Conservation (phyloP, 176 grass and related monocot genomes). For the Pontederia paniculata region DNA sequence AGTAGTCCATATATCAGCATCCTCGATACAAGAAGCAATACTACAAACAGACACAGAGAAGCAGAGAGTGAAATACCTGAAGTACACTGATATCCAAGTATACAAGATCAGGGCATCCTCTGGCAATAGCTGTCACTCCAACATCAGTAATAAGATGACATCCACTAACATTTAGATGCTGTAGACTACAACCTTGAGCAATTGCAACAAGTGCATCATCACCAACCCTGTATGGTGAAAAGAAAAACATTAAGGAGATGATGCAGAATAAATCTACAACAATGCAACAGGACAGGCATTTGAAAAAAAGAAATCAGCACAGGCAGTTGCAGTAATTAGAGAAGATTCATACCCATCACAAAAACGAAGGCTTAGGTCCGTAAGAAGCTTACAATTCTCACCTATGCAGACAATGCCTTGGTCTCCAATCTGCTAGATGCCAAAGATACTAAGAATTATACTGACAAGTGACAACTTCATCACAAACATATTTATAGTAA, state of each 20-base stretch:
- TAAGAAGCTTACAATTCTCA: conserved; percentile 65
- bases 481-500: not conserved
- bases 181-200: conserved; percentile 53
- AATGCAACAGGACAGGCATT: not conserved
- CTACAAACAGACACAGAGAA: not conserved
- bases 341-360: conserved; percentile 52
- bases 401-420: conserved; percentile 56
- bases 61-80: conserved; percentile 31
- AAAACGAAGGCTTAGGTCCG: conserved; percentile 58
- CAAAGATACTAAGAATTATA: conserved; percentile 17
- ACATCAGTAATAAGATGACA: conserved; percentile 61
- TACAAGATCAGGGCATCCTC: conserved; percentile 64
- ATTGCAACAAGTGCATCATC: conserved; percentile 63
- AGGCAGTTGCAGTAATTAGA: not conserved
- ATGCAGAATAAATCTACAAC: not conserved
- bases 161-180: conserved; percentile 52
- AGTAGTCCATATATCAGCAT: too few species aligned
- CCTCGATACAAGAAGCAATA: too few species aligned
- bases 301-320: conserved; percentile 5
- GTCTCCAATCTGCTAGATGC: conserved; percentile 46
- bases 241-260: not conserved
- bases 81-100: conserved; percentile 69
- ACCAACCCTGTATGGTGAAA: conserved; percentile 38
- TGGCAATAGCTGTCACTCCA: conserved; percentile 58
- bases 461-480: not conserved